Base-by-base conservation (phyloP, 495 filamentous ascomycete genomes). In the Penicillium arizonense region DNA sequence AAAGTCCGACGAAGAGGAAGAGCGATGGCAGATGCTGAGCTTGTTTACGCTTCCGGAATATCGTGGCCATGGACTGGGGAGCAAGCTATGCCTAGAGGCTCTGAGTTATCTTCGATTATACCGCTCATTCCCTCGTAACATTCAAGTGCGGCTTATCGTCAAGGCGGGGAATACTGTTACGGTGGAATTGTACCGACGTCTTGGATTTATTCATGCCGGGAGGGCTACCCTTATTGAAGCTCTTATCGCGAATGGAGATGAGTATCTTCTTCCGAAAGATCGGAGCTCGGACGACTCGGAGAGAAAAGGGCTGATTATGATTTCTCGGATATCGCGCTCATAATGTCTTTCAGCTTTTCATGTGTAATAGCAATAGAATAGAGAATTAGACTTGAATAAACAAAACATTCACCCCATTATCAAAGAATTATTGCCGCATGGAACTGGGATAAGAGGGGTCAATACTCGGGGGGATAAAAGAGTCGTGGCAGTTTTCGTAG, bases 11-110 rank as follows among this genome's bases (percentile, higher is more conserved):
- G 48, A 57, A 3, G 55, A 52, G 11, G 63, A 69, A 43, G 64
- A 62, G 24, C 53, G 51, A 36, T 74, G 71, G 68, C 69, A 74
- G 14, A 70, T 72, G 65, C 61, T 70, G 1, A 67, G 67, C 24
- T 35, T 74, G 14, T 74, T 65, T 41, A 69, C 58, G 0, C 56
- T 59, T 20, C 63, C 69, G 3, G 53, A 55, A 2, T 61, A 72
- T 46, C 68, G 68, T 0, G 66, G 69, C 11, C 43, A 53, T 20
- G 69, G 71, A 7, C 54, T 74, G 20, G 71, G 63, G 0, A 61
- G 57, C n/a, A 63, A 56, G 34, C 49, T 74, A 7, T 70, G 70
- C n/a, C 50, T 61, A 28, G 53, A 54, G n/a, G 61, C 65, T 3
- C 21, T 71, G 10, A 54, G 59, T n/a, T 66, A 62, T 52, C 57